These are phyloP conservation scores for Mucor circinelloides DNA, from an alignment of 371 early-diverging fungal species.

Conservation along the genomic window DNA sequence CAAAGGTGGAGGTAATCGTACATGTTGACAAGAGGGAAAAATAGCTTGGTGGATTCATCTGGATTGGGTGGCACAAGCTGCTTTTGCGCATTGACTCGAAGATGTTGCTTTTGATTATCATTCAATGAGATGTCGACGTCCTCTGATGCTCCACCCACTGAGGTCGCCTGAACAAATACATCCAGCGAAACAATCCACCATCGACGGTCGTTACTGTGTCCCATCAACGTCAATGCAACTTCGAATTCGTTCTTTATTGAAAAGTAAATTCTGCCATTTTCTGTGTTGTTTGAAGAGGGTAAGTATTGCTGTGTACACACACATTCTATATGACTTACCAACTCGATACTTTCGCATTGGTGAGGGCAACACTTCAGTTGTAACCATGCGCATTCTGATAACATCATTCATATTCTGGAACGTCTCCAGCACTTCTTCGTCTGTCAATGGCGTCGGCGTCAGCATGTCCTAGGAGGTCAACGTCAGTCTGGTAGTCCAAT, in stretches of 20 bases:
- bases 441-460: slow-evolving; percentile 55
- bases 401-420: slow-evolving; percentile 68
- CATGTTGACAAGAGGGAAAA: slow-evolving; percentile 60
- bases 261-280: slow-evolving; percentile 67
- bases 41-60: slow-evolving; percentile 10
- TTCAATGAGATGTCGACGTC: slow-evolving; percentile 58
- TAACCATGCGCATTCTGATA: slow-evolving; percentile 68
- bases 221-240: slow-evolving; percentile 60
- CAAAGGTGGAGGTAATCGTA: slow-evolving; percentile 73
- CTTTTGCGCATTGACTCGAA: slow-evolving; percentile 53
- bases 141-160: slow-evolving; percentile 37
- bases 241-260: slow-evolving; percentile 73
- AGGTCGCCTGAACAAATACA: slow-evolving; percentile 50
- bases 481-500: background rate
- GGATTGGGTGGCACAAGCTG: slow-evolving; percentile 46
- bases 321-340: slow-evolving; percentile 20
- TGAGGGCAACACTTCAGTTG: slow-evolving; percentile 64
- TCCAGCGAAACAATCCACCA: slow-evolving; percentile 66
- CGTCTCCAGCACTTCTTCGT: slow-evolving; percentile 56
- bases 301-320: background rate
- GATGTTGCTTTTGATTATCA: slow-evolving; percentile 52
- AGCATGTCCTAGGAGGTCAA: slow-evolving; percentile 49
- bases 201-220: slow-evolving; percentile 49
- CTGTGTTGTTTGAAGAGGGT: slow-evolving; percentile 1
- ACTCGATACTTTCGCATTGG: slow-evolving; percentile 65